Conservation (phyloP, 192 early-diverging fungal genomes). For the Paraglomus brasilianum region DNA sequence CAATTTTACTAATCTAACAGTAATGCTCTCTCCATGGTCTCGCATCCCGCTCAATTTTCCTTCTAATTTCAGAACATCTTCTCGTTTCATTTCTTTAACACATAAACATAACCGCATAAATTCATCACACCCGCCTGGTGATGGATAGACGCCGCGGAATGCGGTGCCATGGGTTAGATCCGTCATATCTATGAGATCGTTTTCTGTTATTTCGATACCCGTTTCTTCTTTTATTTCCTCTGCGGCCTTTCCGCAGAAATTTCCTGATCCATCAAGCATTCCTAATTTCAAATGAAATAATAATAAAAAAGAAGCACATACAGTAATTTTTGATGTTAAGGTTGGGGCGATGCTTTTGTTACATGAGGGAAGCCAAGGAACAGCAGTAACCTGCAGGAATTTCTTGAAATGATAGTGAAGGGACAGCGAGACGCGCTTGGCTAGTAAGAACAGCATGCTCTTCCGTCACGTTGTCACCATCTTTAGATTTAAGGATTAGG, state of each 20-base stretch:
- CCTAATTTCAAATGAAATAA: slow-evolving; percentile 17
- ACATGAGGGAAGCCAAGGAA: too few species aligned
- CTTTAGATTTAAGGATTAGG: slow-evolving; percentile 54
- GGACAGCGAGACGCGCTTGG: slow-evolving; percentile 73
- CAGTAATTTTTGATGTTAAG: too few species aligned
- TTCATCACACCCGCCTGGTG: slow-evolving; percentile 82
- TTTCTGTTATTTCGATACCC: slow-evolving; percentile 59
- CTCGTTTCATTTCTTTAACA: slow-evolving; percentile 52
- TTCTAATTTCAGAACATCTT: slow-evolving; percentile 57
- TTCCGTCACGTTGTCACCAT: slow-evolving; percentile 34
- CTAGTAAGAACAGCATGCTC: slow-evolving; percentile 66
- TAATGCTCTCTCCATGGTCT: slow-evolving; percentile 76
- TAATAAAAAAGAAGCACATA: too few species aligned
- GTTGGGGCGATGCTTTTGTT: too few species aligned
- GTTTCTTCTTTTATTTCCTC: slow-evolving; percentile 83
- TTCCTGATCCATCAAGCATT: slow-evolving; percentile 76
- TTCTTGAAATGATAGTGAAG: slow-evolving; percentile 60
- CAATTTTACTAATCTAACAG: slow-evolving; percentile 61
- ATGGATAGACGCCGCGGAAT: slow-evolving; percentile 64
- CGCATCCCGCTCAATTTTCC: slow-evolving; percentile 68
- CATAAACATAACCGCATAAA: slow-evolving; percentile 69
- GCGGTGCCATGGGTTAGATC: slow-evolving; percentile 47
- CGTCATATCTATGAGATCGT: slow-evolving; percentile 69
- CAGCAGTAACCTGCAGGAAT: slow-evolving; percentile 65
- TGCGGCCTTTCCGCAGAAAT: slow-evolving; percentile 75